phyloP scores from a whole-genome alignment of 2,329 filamentous ascomycete species.

The Penicillium sp. region DNA sequence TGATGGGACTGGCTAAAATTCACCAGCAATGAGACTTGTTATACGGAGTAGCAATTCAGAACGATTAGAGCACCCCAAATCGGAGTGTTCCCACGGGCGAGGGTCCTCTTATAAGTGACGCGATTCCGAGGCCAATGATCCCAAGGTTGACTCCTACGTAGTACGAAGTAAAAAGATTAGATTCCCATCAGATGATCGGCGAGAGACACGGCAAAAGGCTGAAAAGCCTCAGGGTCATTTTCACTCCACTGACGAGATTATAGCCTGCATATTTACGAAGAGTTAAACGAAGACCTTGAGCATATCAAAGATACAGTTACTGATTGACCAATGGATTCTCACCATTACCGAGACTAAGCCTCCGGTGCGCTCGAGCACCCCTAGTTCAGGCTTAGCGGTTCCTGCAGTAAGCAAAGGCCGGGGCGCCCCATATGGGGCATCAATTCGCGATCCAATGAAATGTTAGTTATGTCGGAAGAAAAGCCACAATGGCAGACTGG shows the following conservation, averaged over 20 bases:
- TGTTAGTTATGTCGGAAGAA: too few species aligned
- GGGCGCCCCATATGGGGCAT: slow-evolving; percentile 7
- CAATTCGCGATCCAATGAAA: slow-evolving; percentile 13
- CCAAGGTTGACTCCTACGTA: too few species aligned
- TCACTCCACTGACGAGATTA: background rate
- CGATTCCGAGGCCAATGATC: background rate
- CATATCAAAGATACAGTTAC: slow-evolving; percentile 4
- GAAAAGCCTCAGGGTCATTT: background rate
- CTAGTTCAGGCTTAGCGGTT: background rate
- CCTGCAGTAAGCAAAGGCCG: slow-evolving; percentile 13
- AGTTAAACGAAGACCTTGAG: slow-evolving; percentile 1
- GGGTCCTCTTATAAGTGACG: background rate
- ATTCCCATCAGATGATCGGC: background rate
- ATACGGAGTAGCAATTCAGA: background rate
- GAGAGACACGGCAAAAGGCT: background rate
- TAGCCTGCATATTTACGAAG: background rate
- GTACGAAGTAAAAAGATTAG: too few species aligned
- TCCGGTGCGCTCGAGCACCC: background rate
- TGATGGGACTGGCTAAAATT: background rate
- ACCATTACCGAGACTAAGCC: slow-evolving; percentile 8
- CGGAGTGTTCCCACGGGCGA: background rate
- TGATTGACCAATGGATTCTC: slow-evolving; percentile 2
- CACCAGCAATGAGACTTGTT: background rate
- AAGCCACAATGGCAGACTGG: background rate
- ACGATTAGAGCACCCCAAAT: background rate